Evolutionary conservation across 495 filamentous ascomycete species (phyloP).

Genomic region (Podospora sp.): DNA sequence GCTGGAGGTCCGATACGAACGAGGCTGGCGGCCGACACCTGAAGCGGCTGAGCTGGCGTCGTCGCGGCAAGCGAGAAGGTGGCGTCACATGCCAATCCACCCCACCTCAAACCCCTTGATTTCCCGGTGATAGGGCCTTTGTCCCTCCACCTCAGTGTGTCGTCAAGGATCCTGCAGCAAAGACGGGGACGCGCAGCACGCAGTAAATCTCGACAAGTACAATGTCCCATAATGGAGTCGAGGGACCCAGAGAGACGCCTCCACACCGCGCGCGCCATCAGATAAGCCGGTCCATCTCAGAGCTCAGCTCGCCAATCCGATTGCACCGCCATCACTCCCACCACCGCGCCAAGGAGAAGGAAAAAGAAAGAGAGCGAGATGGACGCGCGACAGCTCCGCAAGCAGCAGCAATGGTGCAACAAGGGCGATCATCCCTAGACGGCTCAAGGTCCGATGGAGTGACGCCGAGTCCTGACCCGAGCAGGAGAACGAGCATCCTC

Average conservation of each 20-base stretch:
- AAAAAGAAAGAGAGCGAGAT: slow-evolving; percentile 37
- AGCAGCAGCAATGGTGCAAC: slow-evolving; percentile 31
- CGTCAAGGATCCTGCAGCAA: slow-evolving; percentile 1
- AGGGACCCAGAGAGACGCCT: slow-evolving; percentile 34
- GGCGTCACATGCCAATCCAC: slow-evolving; percentile 9
- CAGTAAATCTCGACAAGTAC: slow-evolving; percentile 9
- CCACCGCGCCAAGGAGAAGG: slow-evolving; percentile 33
- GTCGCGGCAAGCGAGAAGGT: no score
- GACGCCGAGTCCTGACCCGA: slow-evolving; percentile 49
- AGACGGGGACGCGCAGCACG: no score
- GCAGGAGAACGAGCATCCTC: slow-evolving; percentile 44
- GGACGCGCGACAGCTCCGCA: slow-evolving; percentile 40
- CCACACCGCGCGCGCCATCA: slow-evolving; percentile 50
- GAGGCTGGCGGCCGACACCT: no score
- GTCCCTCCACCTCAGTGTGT: slow-evolving; percentile 8
- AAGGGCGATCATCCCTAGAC: slow-evolving; percentile 41
- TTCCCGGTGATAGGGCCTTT: neutral
- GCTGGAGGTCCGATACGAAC: no score
- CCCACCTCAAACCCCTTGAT: slow-evolving; percentile 10
- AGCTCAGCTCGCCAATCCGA: slow-evolving; percentile 52
- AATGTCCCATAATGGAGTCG: slow-evolving; percentile 45
- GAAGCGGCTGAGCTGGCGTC: no score
- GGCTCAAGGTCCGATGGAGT: slow-evolving; percentile 44
- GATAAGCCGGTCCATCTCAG: slow-evolving; percentile 52
- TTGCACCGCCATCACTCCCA: slow-evolving; percentile 47